Conservation (phyloP, 2,329 filamentous ascomycete genomes). For the Coccinonectria pachysandricola region DNA sequence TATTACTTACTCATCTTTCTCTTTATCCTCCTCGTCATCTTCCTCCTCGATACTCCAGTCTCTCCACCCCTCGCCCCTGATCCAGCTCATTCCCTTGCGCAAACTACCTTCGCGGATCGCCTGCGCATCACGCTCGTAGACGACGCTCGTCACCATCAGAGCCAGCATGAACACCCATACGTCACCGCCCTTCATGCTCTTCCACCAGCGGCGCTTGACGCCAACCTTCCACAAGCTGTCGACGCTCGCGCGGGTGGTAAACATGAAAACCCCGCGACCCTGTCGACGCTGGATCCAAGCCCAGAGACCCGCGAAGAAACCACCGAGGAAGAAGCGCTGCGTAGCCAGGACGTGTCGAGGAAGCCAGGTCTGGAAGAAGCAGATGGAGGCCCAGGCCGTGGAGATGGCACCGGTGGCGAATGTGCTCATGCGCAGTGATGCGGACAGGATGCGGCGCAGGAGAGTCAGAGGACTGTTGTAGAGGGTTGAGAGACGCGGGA, state of each 20-base stretch:
- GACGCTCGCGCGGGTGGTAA: slow-evolving; percentile 66
- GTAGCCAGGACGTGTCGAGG: slow-evolving; percentile 66
- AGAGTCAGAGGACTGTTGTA: slow-evolving; percentile 59
- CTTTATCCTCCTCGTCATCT: slow-evolving; percentile 30
- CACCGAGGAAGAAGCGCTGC: slow-evolving; percentile 82
- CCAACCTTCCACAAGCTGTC: slow-evolving; percentile 88
- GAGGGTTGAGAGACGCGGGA: slow-evolving; percentile 58
- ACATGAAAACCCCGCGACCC: slow-evolving; percentile 63
- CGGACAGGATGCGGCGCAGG: slow-evolving; percentile 54
- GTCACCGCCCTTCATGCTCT: slow-evolving; percentile 70
- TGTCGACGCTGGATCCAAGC: slow-evolving; percentile 61
- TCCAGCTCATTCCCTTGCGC: slow-evolving; percentile 63
- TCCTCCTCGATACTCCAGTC: slow-evolving; percentile 53
- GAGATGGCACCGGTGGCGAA: slow-evolving; percentile 73
- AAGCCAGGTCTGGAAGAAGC: slow-evolving; percentile 73
- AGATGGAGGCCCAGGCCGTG: slow-evolving; percentile 80
- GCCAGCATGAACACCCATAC: slow-evolving; percentile 73
- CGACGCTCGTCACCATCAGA: slow-evolving; percentile 64
- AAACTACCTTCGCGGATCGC: slow-evolving; percentile 57
- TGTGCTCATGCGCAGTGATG: slow-evolving; percentile 62
- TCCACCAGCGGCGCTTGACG: slow-evolving; percentile 84
- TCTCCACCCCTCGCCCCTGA: slow-evolving; percentile 64
- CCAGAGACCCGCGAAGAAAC: slow-evolving; percentile 78
- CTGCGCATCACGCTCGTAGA: slow-evolving; percentile 62
- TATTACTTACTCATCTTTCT: slow-evolving; percentile 21